A percentile compares a stretch with the other conserved stretches of the same genome.
phyloP scores from a whole-genome alignment of 2,329 filamentous ascomycete genomes.

The Westerdykella aurantiaca region DNA sequence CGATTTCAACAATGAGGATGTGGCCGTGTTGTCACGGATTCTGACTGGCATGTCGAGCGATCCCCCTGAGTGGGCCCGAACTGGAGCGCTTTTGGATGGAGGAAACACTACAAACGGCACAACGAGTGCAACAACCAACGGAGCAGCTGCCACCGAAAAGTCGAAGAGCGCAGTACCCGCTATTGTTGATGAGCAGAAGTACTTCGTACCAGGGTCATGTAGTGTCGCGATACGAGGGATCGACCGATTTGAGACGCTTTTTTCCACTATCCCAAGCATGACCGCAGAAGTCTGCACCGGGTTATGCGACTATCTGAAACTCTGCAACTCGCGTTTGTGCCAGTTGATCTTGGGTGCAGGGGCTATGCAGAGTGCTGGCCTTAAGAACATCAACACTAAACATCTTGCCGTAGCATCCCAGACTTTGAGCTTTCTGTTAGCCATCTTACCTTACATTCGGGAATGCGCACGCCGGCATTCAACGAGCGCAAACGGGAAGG shows the following conservation, averaged over 20 bases:
- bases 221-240: constrained; percentile 75
- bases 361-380: constrained; percentile 41
- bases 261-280: constrained; percentile 82
- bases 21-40: constrained; percentile 56
- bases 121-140: constrained; percentile 20
- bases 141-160: constrained; percentile 27
- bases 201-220: constrained; percentile 78
- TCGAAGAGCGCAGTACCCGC: constrained; percentile 53
- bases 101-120: constrained; percentile 22
- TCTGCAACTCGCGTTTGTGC: constrained; percentile 95
- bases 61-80: constrained; percentile 58
- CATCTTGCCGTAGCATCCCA: constrained; percentile 90
- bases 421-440: constrained; percentile 78
- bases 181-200: constrained; percentile 75
- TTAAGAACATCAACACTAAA: constrained; percentile 87
- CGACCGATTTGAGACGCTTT: constrained; percentile 74
- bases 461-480: constrained; percentile 80
- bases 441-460: constrained; percentile 80
- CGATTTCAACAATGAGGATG: constrained; percentile 63
- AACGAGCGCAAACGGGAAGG: constrained; percentile 37
- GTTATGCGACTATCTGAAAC: constrained; percentile 77
- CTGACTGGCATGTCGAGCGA: constrained; percentile 67
- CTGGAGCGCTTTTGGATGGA: constrained; percentile 40
- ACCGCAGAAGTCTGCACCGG: constrained; percentile 73
- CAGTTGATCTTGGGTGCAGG: constrained; percentile 94